These are phyloP conservation scores for Cladophialophora immunda DNA, from an alignment of 2,329 filamentous ascomycete genomes.

Conservation along the genomic window DNA sequence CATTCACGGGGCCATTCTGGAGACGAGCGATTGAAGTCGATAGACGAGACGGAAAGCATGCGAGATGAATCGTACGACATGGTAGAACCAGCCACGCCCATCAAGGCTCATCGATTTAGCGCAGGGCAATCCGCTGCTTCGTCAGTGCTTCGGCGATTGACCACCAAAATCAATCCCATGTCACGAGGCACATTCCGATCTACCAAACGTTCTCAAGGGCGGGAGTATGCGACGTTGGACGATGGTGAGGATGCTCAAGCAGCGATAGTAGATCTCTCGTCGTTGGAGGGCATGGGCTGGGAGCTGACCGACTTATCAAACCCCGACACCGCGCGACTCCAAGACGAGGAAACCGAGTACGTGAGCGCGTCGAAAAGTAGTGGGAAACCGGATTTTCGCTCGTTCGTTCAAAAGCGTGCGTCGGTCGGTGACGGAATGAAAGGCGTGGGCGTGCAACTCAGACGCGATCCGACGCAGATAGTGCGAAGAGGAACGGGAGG, in stretches of 20 bases:
- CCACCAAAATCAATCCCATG: constrained; percentile 35
- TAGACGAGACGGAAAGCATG: constrained; percentile 30
- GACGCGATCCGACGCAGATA: constrained; percentile 35
- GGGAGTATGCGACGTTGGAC: constrained; percentile 37
- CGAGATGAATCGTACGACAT: constrained; percentile 22
- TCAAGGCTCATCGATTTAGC: constrained; percentile 22
- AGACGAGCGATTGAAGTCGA: constrained; percentile 27
- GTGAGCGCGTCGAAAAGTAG: constrained; percentile 3
- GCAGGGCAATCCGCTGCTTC: constrained; percentile 28
- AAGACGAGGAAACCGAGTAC: constrained; percentile 35
- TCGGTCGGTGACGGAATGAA: constrained; percentile 41
- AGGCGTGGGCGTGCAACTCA: constrained; percentile 38
- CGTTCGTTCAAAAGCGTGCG: constrained; percentile 35
- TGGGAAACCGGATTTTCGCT: constrained; percentile 34
- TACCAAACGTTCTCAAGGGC: constrained; percentile 32
- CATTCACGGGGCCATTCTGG: constrained; percentile 33
- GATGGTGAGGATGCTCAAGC: constrained; percentile 32
- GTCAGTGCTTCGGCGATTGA: constrained; percentile 37
- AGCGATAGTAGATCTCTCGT: constrained; percentile 38
- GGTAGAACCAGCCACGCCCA: constrained; percentile 29
- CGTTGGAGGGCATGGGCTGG: constrained; percentile 40
- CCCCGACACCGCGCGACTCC: constrained; percentile 2
- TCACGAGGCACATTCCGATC: constrained; percentile 29
- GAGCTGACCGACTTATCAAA: constrained; percentile 40
- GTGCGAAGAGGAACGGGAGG: constrained; percentile 21